Conservation (phyloP, 495 filamentous ascomycete genomes). For the Xylona heveae region DNA sequence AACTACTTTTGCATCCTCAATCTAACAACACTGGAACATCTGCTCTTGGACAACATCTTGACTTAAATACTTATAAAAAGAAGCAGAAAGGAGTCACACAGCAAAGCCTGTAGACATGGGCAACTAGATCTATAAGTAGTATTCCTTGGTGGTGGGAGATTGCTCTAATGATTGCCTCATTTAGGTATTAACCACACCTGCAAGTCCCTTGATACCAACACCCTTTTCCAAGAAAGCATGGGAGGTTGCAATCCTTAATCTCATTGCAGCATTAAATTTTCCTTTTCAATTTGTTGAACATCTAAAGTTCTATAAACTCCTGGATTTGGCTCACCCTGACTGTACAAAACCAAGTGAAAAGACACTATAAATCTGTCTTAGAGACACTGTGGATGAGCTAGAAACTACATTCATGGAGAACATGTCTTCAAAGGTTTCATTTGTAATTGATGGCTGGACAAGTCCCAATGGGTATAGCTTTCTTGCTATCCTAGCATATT, state of each 20-base stretch:
- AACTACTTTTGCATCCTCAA: neutral
- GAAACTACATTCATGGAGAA: neutral
- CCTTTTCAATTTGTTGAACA: constrained; percentile 1
- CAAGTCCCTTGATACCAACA: neutral
- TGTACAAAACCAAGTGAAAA: neutral
- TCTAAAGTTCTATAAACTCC: neutral
- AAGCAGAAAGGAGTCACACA: neutral
- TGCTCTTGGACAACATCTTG: neutral
- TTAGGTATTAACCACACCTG: neutral
- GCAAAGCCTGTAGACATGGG: neutral
- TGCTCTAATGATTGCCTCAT: neutral
- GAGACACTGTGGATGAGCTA: neutral
- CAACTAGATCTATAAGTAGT: neutral
- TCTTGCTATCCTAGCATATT: neutral
- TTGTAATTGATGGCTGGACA: neutral
- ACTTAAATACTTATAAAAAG: neutral
- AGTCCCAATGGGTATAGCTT: neutral
- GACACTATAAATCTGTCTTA: neutral
- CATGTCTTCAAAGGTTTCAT: neutral
- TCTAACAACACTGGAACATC: neutral
- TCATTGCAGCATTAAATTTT: neutral
- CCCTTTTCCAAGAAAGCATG: neutral
- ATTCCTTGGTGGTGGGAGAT: too few relatives aligned
- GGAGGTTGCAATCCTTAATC: neutral
- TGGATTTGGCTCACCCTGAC: neutral